Percentiles rank a stretch among this genome's conserved stretches.
These are phyloP conservation scores for Cercospora sp. DNA, from an alignment of 2,329 filamentous ascomycete genomes.

Conservation along the genomic window DNA sequence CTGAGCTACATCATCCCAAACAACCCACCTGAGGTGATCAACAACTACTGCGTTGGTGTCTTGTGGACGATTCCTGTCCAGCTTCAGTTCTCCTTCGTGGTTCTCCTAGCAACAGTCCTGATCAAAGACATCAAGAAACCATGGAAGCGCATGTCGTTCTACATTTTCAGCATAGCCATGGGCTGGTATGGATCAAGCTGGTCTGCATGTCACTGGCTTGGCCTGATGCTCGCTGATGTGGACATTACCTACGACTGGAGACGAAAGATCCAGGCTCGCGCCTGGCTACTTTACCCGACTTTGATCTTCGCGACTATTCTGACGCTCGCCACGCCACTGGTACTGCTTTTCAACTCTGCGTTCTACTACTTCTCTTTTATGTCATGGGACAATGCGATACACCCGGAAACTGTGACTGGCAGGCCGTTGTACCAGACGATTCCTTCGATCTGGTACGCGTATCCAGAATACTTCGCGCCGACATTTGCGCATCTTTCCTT, in stretches of 20 bases:
- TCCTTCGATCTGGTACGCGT: constrained; percentile 47
- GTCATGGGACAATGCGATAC: constrained; percentile 45
- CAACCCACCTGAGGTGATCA: constrained; percentile 49
- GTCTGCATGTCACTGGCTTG: constrained; percentile 50
- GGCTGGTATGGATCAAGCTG: constrained; percentile 51
- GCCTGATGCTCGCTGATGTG: constrained; percentile 48
- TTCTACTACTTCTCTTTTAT: constrained; percentile 43
- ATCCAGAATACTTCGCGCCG: constrained; percentile 49
- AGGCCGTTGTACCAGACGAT: constrained; percentile 47
- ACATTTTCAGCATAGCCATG: constrained; percentile 45
- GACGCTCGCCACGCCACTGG: constrained; percentile 39
- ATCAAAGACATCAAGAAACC: constrained; percentile 48
- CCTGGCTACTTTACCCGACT: constrained; percentile 42
- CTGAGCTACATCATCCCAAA: constrained; percentile 52
- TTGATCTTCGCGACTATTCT: constrained; percentile 41
- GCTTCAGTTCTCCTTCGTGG: constrained; percentile 50
- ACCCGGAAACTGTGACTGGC: constrained; percentile 45
- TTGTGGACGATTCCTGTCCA: constrained; percentile 54
- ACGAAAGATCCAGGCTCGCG: constrained; percentile 40
- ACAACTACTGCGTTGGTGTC: constrained; percentile 53
- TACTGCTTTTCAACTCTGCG: constrained; percentile 41
- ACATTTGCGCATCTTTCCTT: constrained; percentile 48
- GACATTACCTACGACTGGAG: constrained; percentile 51
- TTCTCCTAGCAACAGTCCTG: constrained; percentile 46
- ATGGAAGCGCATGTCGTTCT: constrained; percentile 51